phyloP scores from a whole-genome alignment of 129 eudicot genomes.

The Escallonia herrerae region DNA sequence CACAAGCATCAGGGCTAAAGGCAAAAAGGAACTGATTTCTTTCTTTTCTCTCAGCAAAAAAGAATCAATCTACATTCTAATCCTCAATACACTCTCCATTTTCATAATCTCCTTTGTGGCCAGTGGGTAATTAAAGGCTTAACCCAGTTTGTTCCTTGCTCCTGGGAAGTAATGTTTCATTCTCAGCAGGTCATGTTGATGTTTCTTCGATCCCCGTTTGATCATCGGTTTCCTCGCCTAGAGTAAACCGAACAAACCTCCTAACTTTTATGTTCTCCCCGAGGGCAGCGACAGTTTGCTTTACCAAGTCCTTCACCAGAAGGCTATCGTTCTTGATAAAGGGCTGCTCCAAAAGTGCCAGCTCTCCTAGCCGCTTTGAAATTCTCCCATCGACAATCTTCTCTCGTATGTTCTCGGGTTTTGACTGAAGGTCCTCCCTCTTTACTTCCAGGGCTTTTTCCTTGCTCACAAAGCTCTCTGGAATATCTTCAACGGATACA shows the following conservation, averaged over 20 bases:
- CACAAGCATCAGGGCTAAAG: conserved; percentile 1
- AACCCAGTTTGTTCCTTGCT: neutral
- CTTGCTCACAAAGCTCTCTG: conserved; percentile 41
- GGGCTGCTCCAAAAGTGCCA: conserved; percentile 85
- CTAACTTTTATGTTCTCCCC: conserved; percentile 96
- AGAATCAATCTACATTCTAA: neutral
- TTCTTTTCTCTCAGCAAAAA: conserved; percentile 8
- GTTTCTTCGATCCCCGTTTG: conserved; percentile 8
- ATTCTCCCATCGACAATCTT: conserved; percentile 88
- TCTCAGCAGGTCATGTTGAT: conserved; percentile 23
- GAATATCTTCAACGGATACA: conserved; percentile 82
- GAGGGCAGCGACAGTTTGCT: conserved; percentile 82
- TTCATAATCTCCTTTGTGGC: neutral
- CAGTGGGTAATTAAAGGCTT: no score
- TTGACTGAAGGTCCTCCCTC: conserved; percentile 81
- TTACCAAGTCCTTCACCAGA: conserved; percentile 83
- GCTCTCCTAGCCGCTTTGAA: conserved; percentile 88
- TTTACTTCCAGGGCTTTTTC: conserved; percentile 90
- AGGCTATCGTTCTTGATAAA: conserved; percentile 72
- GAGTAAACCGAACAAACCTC: conserved; percentile 77
- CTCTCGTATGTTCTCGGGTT: conserved; percentile 83
- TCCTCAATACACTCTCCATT: neutral
- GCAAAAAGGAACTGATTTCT: conserved; percentile 5
- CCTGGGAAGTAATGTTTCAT: neutral
- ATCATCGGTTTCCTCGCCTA: conserved; percentile 50